These are phyloP conservation scores for Pseudogymnoascus sp. DNA, from an alignment of 2,329 filamentous ascomycete species.

Conservation along the genomic window DNA sequence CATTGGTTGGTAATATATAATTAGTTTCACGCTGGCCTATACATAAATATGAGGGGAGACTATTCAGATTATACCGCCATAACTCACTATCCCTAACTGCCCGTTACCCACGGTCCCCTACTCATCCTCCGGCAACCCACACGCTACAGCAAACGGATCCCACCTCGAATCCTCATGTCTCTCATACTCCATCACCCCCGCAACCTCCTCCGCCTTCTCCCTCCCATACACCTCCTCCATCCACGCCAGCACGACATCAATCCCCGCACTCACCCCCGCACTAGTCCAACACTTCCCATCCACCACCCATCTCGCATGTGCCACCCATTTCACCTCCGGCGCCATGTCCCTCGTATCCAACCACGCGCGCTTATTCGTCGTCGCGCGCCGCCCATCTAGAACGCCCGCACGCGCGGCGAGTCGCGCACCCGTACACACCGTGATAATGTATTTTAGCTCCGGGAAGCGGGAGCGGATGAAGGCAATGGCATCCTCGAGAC, in stretches of 20 bases:
- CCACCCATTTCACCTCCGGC: conserved; percentile 49
- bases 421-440: conserved; percentile 57
- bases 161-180: conserved; percentile 40
- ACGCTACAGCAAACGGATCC: conserved; percentile 45
- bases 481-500: conserved; percentile 31
- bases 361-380: conserved; percentile 57
- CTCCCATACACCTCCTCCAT: conserved; percentile 45
- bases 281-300: conserved; percentile 61
- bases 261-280: conserved; percentile 54
- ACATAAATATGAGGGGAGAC: not conserved
- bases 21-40: not conserved
- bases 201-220: conserved; percentile 39
- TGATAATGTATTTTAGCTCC: conserved; percentile 46
- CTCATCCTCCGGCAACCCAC: conserved; percentile 4
- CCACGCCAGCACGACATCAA: conserved; percentile 52
- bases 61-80: not conserved
- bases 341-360: conserved; percentile 38
- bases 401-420: conserved; percentile 50
- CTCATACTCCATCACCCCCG: conserved; percentile 48
- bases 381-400: conserved; percentile 51
- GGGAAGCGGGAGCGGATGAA: conserved; percentile 40
- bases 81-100: not conserved
- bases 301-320: conserved; percentile 52
- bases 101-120: not conserved
- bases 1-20: not conserved